Base-by-base conservation (phyloP, 2,329 filamentous ascomycete species). In the Fusarium beomiforme region DNA sequence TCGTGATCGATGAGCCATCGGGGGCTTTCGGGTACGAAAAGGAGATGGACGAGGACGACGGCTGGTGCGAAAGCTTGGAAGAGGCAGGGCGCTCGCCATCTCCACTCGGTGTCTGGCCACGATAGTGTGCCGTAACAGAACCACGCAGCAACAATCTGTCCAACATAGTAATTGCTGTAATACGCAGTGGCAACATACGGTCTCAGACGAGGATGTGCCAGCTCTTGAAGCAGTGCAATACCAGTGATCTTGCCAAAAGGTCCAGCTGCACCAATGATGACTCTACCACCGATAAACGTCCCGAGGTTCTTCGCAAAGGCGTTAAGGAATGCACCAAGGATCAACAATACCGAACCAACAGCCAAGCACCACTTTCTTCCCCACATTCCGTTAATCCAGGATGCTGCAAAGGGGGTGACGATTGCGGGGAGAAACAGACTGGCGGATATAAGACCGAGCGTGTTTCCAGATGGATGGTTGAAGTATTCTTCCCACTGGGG, bases 1-100 rank as follows among this genome's bases (percentile, higher is more conserved):
- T 78, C 78, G 29, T 79, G 74, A 61, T 79, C 77, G 2, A 82
- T 76, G 0, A 83, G 74, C 80, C 80, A 82, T 47, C 81, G 75
- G 1, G 78, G 81, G 2, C 78, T 81, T 56, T 82, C 81, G 1
- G 79, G 81, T 13, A 82, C 78, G 19, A 91, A 76, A 1, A 59
- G 44, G 8, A 71, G 56, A 11, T 64, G 63, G 2, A 58, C 41
- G 7, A 73, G 67, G 5, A 73, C 70, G 14, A 73, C 26, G 1
- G 67, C 54, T 0, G 70, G 71, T 3, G 63, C 68, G 13, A 73
- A 71, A 1, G 67, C 70, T 4, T 73, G 70, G 37, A 73, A 63
- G 3, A 73, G 29, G 8, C 67, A 71, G 1, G 70, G 70, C 3
- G 64, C 63, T 36, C 70, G 37, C 70, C 70, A 73, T 34, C 67